Percentiles rank a stretch among this genome's conserved stretches.
phyloP scores from a whole-genome alignment of 805 yeast genomes.

The Priceomyces fermenticarens region DNA sequence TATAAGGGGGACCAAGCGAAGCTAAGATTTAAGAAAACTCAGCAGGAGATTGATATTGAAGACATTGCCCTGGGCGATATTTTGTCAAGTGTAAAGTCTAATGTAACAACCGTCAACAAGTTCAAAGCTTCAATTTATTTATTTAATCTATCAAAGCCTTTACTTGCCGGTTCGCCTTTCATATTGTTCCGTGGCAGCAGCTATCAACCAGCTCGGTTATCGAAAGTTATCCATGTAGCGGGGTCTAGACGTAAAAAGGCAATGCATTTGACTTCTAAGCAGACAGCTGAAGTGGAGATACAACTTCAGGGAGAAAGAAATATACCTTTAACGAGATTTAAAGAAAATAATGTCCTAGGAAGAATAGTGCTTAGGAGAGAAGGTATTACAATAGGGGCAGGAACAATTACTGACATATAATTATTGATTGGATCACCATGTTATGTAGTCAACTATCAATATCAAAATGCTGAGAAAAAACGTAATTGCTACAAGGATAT shows the following conservation, averaged over 20 bases:
- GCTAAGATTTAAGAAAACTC: constrained; percentile 43
- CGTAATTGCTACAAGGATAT: constrained; percentile 33
- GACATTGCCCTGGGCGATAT: constrained; percentile 63
- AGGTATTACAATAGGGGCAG: constrained; percentile 70
- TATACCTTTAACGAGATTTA: constrained; percentile 52
- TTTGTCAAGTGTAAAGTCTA: constrained; percentile 23
- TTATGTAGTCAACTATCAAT: constrained; percentile 34
- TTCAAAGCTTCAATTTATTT: constrained; percentile 28
- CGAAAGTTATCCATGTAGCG: constrained; percentile 36
- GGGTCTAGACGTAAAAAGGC: constrained; percentile 41
- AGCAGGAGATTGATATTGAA: constrained; percentile 49
- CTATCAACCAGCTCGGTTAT: constrained; percentile 65
- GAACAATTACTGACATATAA: constrained; percentile 33
- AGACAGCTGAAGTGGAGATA: constrained; percentile 56
- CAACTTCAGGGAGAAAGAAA: constrained; percentile 45
- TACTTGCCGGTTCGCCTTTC: constrained; percentile 76
- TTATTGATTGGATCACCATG: constrained; percentile 9
- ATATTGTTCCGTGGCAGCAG: constrained; percentile 74
- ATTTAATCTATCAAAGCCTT: constrained; percentile 57
- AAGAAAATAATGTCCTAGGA: constrained; percentile 52
- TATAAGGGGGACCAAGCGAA: constrained; percentile 62
- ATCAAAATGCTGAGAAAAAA: constrained; percentile 32
- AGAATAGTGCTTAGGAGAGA: constrained; percentile 68
- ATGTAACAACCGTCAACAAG: constrained; percentile 23
- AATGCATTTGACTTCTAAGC: constrained; percentile 58